Percentiles rank a stretch among this genome's conserved stretches.
phyloP scores from a whole-genome alignment of 805 yeast genomes.

The Candida lessepsii region DNA sequence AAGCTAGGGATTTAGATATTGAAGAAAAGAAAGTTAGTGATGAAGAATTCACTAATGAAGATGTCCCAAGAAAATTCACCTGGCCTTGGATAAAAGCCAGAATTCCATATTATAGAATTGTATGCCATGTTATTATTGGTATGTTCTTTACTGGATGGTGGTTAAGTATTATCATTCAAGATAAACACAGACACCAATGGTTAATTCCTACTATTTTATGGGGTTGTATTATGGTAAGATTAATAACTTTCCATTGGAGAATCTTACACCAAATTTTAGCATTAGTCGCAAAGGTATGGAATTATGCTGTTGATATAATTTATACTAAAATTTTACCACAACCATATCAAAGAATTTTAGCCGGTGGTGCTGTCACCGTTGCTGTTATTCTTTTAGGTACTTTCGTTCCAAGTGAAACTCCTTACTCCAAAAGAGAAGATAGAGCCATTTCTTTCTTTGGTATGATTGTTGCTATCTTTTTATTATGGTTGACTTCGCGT shows the following conservation, averaged over 20 bases:
- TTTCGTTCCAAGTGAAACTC: conserved; percentile 48
- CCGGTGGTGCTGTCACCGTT: conserved; percentile 46
- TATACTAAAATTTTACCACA: conserved; percentile 42
- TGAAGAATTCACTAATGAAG: conserved; percentile 10
- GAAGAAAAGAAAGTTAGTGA: conserved; percentile 12
- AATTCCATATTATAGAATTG: conserved; percentile 12
- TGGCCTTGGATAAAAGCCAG: conserved; percentile 9
- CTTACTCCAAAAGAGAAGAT: conserved; percentile 47
- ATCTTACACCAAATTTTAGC: conserved; percentile 21
- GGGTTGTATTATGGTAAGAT: conserved; percentile 49
- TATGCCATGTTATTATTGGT: conserved; percentile 25
- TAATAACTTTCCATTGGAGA: conserved; percentile 50
- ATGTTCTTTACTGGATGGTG: conserved; percentile 55
- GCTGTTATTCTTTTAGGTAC: conserved; percentile 54
- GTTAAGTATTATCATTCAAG: conserved; percentile 52
- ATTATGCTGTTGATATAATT: conserved; percentile 28
- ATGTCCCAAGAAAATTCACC: conserved; percentile 7
- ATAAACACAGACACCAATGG: conserved; percentile 51
- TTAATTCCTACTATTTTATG: conserved; percentile 56
- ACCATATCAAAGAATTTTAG: conserved; percentile 35
- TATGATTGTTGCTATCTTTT: conserved; percentile 43
- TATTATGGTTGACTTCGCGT: conserved; percentile 46
- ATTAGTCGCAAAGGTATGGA: conserved; percentile 28
- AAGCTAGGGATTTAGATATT: conserved; percentile 1
- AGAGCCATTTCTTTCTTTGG: conserved; percentile 62